Evolutionary conservation across 495 filamentous ascomycete genomes (phyloP).

Genomic region (Hypoxylon intermedium): DNA sequence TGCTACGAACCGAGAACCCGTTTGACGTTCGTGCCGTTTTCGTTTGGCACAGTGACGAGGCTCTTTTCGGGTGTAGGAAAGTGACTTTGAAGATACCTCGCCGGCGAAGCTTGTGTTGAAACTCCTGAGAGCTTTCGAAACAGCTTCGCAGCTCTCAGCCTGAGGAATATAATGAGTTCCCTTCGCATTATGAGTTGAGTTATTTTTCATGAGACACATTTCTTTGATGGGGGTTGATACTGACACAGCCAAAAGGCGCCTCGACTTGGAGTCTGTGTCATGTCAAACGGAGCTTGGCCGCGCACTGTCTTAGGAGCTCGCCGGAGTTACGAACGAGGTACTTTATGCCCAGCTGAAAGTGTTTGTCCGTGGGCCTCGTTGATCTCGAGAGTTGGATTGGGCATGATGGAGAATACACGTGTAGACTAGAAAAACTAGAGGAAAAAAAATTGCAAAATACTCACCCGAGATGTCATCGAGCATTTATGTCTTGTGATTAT

Average conservation of each 20-base stretch:
- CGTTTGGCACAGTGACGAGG: conserved; percentile 29
- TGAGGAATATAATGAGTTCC: conserved; percentile 28
- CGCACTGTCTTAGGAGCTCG: conserved; percentile 35
- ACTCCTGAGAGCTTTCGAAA: conserved; percentile 20
- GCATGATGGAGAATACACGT: not conserved
- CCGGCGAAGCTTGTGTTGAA: conserved; percentile 12
- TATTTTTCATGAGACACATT: conserved; percentile 36
- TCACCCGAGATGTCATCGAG: conserved; percentile 24
- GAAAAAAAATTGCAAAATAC: not conserved
- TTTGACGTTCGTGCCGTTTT: conserved; percentile 39
- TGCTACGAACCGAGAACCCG: conserved; percentile 34
- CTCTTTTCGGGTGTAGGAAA: conserved; percentile 26
- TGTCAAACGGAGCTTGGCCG: conserved; percentile 28
- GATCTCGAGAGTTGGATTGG: no score
- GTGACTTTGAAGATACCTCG: conserved; percentile 31
- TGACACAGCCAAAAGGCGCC: conserved; percentile 18
- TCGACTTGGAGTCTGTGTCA: conserved; percentile 32
- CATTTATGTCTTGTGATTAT: conserved; percentile 30
- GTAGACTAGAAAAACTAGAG: not conserved
- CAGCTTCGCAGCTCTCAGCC: conserved; percentile 5
- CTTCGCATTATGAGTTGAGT: conserved; percentile 29
- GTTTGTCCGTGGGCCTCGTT: conserved; percentile 31
- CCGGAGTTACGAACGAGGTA: conserved; percentile 30
- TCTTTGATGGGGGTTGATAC: conserved; percentile 28
- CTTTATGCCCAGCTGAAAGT: conserved; percentile 5